Evolutionary conservation across 2,329 filamentous ascomycete genomes (phyloP).

Genomic region (Aspergillus pseudonomiae): DNA sequence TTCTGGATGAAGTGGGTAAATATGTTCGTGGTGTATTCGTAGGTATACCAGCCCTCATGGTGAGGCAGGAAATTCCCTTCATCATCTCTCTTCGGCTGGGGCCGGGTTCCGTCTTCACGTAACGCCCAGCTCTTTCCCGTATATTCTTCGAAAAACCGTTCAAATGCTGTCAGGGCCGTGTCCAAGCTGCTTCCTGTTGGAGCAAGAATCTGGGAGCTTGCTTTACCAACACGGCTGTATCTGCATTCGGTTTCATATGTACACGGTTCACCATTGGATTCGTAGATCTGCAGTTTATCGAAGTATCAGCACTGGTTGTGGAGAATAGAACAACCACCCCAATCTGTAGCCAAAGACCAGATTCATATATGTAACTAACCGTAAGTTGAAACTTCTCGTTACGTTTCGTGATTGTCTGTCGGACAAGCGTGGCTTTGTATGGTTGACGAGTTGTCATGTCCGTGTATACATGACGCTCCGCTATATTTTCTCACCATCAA

Average conservation of each 20-base stretch:
- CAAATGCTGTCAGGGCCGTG: constrained; percentile 56
- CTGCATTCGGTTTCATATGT: constrained; percentile 65
- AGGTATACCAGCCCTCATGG: constrained; percentile 37
- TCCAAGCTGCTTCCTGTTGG: constrained; percentile 35
- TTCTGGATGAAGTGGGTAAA: constrained; percentile 27
- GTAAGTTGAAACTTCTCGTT: constrained; percentile 64
- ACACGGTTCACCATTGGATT: constrained; percentile 62
- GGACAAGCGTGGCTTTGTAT: constrained; percentile 65
- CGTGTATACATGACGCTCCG: constrained; percentile 65
- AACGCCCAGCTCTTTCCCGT: constrained; percentile 65
- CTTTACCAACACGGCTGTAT: constrained; percentile 37
- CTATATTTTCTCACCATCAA: constrained; percentile 38
- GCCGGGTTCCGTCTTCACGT: constrained; percentile 21
- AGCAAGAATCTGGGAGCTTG: constrained; percentile 36
- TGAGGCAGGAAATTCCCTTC: constrained; percentile 28
- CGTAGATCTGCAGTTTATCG: constrained; percentile 61
- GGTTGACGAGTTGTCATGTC: constrained; percentile 62
- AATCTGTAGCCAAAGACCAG: background rate
- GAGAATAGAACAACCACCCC: background rate
- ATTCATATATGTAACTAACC: constrained; percentile 40
- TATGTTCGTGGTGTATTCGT: constrained; percentile 25
- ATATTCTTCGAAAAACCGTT: constrained; percentile 59
- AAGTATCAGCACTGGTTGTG: background rate
- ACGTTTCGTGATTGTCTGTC: constrained; percentile 52
- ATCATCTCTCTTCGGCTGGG: constrained; percentile 25